These are phyloP conservation scores for Blastobotrys muscicola DNA, from an alignment of 805 yeast species.

Conservation along the genomic window DNA sequence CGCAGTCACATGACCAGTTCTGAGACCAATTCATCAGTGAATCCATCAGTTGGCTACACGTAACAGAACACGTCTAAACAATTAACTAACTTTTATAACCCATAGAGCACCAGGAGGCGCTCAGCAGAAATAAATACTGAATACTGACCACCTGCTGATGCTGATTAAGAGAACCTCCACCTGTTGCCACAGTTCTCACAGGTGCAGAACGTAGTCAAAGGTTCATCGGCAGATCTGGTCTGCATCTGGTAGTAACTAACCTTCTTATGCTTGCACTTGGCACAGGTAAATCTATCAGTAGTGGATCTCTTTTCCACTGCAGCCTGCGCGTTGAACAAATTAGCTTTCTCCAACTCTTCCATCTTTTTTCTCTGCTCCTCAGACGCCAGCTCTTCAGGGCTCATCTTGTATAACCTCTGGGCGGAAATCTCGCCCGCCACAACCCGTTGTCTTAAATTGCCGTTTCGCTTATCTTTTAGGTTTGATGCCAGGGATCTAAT, in stretches of 20 bases:
- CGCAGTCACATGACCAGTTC: not conserved
- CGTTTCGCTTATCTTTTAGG: slow-evolving; percentile 81
- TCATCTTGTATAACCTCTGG: slow-evolving; percentile 60
- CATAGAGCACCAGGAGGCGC: not conserved
- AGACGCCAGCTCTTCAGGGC: slow-evolving; percentile 94
- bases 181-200: slow-evolving; percentile 96
- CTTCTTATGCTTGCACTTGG: slow-evolving; percentile 94
- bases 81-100: not conserved
- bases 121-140: not conserved
- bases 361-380: slow-evolving; percentile 78
- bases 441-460: slow-evolving; percentile 65
- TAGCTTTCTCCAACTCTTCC: slow-evolving; percentile 77
- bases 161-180: slow-evolving; percentile 79
- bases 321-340: slow-evolving; percentile 93
- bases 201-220: slow-evolving; percentile 94
- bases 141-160: not conserved
- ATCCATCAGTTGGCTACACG: too few relatives aligned
- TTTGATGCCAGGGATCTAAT: slow-evolving; percentile 82
- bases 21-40: not conserved
- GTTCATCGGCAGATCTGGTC: slow-evolving; percentile 98
- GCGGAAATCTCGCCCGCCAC: slow-evolving; percentile 60
- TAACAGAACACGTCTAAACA: too few relatives aligned
- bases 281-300: slow-evolving; percentile 94
- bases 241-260: slow-evolving; percentile 97
- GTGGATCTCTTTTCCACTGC: slow-evolving; percentile 93